Percentiles rank a stretch among this genome's conserved stretches.
These are phyloP conservation scores for Cystobasidium ongulense DNA, from an alignment of 768 basidiomycete species.

Conservation along the genomic window DNA sequence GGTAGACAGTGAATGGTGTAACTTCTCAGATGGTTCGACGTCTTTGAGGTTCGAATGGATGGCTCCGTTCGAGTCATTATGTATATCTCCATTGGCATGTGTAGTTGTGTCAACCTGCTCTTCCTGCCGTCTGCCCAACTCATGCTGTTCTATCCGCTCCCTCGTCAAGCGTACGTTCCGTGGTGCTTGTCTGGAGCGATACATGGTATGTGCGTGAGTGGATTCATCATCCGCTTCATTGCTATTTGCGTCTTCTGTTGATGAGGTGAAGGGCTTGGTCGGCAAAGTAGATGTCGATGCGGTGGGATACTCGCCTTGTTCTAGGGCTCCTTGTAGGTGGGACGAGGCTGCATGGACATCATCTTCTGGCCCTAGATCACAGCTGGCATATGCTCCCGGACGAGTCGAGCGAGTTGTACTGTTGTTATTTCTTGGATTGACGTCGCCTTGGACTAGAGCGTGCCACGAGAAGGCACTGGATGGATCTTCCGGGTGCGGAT, in stretches of 20 bases:
- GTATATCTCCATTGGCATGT: background rate
- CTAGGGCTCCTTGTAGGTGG: background rate
- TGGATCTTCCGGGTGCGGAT: constrained; percentile 52
- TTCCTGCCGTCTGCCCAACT: constrained; percentile 3
- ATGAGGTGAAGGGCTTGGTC: background rate
- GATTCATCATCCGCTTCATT: background rate
- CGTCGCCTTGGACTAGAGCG: constrained; percentile 38
- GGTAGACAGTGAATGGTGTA: background rate
- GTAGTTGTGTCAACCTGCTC: background rate
- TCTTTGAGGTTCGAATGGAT: constrained; percentile 7
- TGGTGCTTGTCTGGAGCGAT: constrained; percentile 38
- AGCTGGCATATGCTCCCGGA: constrained; percentile 59
- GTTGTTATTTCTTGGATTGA: too few relatives aligned
- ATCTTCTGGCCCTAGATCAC: constrained; percentile 64
- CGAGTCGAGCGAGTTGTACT: constrained; percentile 55
- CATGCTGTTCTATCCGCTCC: constrained; percentile 33
- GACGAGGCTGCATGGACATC: constrained; percentile 47
- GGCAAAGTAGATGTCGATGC: background rate
- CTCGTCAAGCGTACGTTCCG: constrained; percentile 36
- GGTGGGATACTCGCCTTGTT: constrained; percentile 30
- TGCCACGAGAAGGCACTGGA: constrained; percentile 52
- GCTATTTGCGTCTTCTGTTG: background rate
- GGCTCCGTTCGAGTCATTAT: background rate
- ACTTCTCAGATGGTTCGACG: background rate
- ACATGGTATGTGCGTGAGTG: constrained; percentile 34